Evolutionary conservation across 2,329 filamentous ascomycete genomes (phyloP), one percentile per base, ranked within the genome.

Genomic region (Talaromyces rugulosus): DNA sequence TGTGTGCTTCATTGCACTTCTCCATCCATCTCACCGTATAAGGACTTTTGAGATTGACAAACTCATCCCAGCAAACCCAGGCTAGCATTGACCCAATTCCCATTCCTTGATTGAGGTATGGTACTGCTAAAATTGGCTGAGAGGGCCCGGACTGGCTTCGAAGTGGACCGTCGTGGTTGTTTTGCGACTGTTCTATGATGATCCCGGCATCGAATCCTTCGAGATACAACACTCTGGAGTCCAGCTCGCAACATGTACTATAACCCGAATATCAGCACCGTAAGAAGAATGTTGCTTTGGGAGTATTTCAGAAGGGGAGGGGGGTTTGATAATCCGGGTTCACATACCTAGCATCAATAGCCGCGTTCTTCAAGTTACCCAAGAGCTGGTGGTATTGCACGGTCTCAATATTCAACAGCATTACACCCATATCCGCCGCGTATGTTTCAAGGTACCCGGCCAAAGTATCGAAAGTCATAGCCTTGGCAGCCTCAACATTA

Each of bases 41-140:
- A 27, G 69, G 69, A 31, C 59, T 67, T 57, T 69, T 53, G 44
- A 71, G 69, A 44, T 69, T 67, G 34, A 71, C 68, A 58, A 71
- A 71, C 61, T 71, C 69, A 57, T 71, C 69, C 68, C 69, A 71
- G 56, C 69, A 71, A 5, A 70, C 68, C 68, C 68, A 71, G 30
- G 69, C 69, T 51, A 71, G 54, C 66, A 69, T 71, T 1, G 69
- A 71, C 23, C 69, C 69, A 12, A 27, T 23, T 2, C 58, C 58
- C 44, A 28, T 60, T 8, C 52, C 23, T 51, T 31, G 51, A 23
- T 60, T 60, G 7, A 60, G 18, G 47, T 60, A 60, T 28, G 58
- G 58, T 23, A 60, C 58, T 34, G 58, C 58, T 52, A 60, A 33
- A 60, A 56, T 53, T 7, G 50, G 50, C 14, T 53, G 50, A 31